Conservation (phyloP, 2,329 filamentous ascomycete genomes). For the Cladophialophora yegresii region DNA sequence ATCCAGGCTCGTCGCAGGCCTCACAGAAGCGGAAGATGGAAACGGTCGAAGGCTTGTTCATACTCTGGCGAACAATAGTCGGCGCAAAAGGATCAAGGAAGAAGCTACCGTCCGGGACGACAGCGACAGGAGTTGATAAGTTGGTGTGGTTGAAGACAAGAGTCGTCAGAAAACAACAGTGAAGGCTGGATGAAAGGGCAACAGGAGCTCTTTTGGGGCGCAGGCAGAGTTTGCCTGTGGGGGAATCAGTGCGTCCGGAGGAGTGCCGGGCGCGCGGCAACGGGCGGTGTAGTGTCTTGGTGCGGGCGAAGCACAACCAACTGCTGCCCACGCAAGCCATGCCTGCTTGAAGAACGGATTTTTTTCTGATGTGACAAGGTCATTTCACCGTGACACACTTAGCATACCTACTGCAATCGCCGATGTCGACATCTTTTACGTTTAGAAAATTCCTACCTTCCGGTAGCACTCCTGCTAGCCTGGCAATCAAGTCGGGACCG, state of each 20-base stretch:
- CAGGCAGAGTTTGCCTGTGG: conserved; percentile 22
- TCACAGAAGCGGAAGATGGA: conserved; percentile 37
- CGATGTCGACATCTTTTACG: background rate
- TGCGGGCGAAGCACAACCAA: background rate
- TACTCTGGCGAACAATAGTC: conserved; percentile 33
- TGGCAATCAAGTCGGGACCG: background rate
- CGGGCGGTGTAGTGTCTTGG: conserved; percentile 3
- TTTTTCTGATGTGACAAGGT: too few relatives aligned
- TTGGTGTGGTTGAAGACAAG: conserved; percentile 20
- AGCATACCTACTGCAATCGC: background rate
- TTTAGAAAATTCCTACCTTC: background rate
- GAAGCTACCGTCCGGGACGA: conserved; percentile 30
- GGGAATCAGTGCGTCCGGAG: background rate
- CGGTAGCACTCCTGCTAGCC: background rate
- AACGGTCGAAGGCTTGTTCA: conserved; percentile 38
- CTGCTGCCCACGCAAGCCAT: background rate
- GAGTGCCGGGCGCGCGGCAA: background rate
- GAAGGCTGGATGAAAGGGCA: conserved; percentile 4
- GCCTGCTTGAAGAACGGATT: background rate
- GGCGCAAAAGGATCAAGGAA: conserved; percentile 3
- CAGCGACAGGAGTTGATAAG: conserved; percentile 18
- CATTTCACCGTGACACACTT: too few relatives aligned
- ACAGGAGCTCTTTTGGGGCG: conserved; percentile 18
- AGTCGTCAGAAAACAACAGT: conserved; percentile 15
- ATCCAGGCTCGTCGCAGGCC: conserved; percentile 38